Evolutionary conservation across 768 basidiomycete genomes (phyloP), one percentile per base, ranked within the genome.

Genomic region (Favolaschia claudopus): DNA sequence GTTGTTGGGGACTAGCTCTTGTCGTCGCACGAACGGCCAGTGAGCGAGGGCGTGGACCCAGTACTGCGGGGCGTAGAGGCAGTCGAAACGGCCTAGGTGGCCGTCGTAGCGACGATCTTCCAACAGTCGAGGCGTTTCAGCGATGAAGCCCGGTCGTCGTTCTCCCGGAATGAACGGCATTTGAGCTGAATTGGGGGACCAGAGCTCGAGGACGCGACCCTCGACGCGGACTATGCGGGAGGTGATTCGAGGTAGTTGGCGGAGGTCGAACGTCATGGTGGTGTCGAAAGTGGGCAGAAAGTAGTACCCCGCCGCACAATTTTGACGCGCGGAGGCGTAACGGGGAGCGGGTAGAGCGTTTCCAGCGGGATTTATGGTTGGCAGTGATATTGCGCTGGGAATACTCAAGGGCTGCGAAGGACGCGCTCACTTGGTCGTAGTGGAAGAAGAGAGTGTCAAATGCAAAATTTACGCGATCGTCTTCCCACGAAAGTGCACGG

Each of bases 181-280:
- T 15, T 44, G 47, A 2, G 2, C 1, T 1, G 48, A 49, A 15
- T 58, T 58, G 1, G 56, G 56, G 9, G 56, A 58, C 56, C 56
- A 58, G 4, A 58, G 22, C 8, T 50, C 38, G 15, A 43, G 27
- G 7, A 15, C 6, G 22, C 17, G 22, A 5, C 25, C 40, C 5
- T 24, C 17, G 1, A 24, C 28, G 1, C 22, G 3, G 2, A 58
- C 56, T 15, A 51, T 22, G 2, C 57, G 42, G 14, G 48, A 46
- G 2, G 49, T 17, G 12, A 51, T 14, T 4, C 2, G 28, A 6
- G 37, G 10, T n/a, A n/a, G n/a, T n/a, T n/a, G n/a, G n/a, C n/a
- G n/a, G n/a, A n/a, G n/a, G 34, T 36, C n/a, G 57, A 32, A 46
- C 1, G 7, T 31, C 33, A 58, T 38, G 4, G 17, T 40, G 29